Evolutionary conservation across 1,284 basidiomycete genomes (phyloP).

Genomic region (Leucoagaricus sp.): DNA sequence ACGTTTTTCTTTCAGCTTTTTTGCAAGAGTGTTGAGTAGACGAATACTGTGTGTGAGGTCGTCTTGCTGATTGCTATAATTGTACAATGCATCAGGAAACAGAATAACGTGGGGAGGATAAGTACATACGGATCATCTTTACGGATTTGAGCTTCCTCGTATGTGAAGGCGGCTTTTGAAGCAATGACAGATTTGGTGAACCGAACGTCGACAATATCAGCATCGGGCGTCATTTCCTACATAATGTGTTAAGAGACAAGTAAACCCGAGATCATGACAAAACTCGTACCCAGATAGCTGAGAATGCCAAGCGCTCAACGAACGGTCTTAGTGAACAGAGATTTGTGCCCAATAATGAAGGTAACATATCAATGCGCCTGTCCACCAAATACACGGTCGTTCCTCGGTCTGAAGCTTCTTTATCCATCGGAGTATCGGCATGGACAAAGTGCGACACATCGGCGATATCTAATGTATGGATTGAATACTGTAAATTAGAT

Average conservation of each 20-base stretch:
- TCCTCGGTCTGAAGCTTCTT: conserved; percentile 91
- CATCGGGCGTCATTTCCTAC: conserved; percentile 84
- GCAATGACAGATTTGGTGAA: conserved; percentile 98
- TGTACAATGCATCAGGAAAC: neutral
- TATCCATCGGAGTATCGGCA: conserved; percentile 95
- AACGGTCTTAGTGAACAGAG: conserved; percentile 92
- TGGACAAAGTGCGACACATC: conserved; percentile 98
- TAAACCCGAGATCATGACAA: neutral
- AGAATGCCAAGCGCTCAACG: conserved; percentile 96
- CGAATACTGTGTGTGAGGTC: conserved; percentile 88
- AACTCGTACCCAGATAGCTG: conserved; percentile 87
- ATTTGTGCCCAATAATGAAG: conserved; percentile 92
- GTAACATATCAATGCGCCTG: conserved; percentile 99
- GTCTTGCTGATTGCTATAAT: conserved; percentile 70
- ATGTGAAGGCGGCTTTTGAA: conserved; percentile 96
- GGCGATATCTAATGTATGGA: conserved; percentile 98
- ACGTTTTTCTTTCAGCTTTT: conserved; percentile 83
- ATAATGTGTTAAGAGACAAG: neutral
- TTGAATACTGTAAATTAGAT: too few species aligned
- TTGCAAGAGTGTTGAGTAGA: conserved; percentile 86
- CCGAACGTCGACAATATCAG: conserved; percentile 87
- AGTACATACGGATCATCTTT: conserved; percentile 85
- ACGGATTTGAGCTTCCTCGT: conserved; percentile 93
- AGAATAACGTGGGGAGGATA: neutral
- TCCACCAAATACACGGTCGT: conserved; percentile 99